Evolutionary conservation across 1,139 yeast species (phyloP).

Genomic region (Geotrichum klebahnii): DNA sequence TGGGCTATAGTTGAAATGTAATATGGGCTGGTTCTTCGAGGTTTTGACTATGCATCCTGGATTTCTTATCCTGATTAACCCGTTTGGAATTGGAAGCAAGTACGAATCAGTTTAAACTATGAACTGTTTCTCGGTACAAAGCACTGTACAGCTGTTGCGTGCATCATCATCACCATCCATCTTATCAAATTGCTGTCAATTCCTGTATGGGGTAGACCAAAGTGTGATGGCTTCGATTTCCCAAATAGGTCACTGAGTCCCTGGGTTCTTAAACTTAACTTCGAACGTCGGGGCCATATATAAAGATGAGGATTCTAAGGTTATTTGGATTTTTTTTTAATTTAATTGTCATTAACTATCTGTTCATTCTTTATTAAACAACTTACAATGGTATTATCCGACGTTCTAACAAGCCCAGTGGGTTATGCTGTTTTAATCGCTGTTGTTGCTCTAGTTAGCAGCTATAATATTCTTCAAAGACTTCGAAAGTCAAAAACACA

Average conservation of each 20-base stretch:
- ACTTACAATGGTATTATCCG: constrained; percentile 14
- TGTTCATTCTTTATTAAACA: background rate
- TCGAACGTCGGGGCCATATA: background rate
- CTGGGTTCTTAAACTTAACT: background rate
- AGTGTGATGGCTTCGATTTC: constrained; percentile 1
- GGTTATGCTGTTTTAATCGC: constrained; percentile 7
- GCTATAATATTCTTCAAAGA: constrained; percentile 2
- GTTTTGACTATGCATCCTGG: background rate
- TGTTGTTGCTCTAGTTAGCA: background rate
- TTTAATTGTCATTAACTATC: background rate
- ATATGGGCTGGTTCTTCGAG: no score
- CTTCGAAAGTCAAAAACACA: background rate
- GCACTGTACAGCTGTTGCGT: no score
- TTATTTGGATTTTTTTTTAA: background rate
- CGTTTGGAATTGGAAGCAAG: constrained; percentile 1
- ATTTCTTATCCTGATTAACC: background rate
- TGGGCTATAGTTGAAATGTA: no score
- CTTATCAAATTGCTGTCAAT: constrained; percentile 7
- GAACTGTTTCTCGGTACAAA: background rate
- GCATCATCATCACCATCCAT: no score
- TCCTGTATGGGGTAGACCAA: background rate
- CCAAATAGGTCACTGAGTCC: constrained; percentile 7
- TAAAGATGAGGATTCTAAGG: background rate
- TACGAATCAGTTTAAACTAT: background rate
- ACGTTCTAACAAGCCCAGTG: constrained; percentile 3